Percentiles rank a stretch among this genome's conserved stretches.
phyloP scores from a whole-genome alignment of 2,329 filamentous ascomycete species.

The Sarocladiaceae sp. region DNA sequence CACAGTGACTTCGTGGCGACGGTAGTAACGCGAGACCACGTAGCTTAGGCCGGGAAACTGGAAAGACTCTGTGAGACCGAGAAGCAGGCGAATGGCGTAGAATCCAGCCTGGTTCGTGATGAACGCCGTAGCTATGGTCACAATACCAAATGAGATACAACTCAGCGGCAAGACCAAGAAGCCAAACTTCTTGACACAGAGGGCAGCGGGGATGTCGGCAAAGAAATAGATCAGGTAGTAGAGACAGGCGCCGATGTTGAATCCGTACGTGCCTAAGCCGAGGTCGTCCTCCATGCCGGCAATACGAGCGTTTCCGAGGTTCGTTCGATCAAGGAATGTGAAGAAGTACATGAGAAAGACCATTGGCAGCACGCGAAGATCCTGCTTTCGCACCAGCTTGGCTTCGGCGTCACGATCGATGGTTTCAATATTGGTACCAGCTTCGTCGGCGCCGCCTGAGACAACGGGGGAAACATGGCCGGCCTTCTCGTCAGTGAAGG shows the following conservation, averaged over 20 bases:
- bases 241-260: slow-evolving; percentile 52
- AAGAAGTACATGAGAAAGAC: slow-evolving; percentile 51
- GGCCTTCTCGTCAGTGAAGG: no score
- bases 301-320: slow-evolving; percentile 30
- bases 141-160: slow-evolving; percentile 44
- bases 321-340: slow-evolving; percentile 49
- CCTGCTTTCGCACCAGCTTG: slow-evolving; percentile 19
- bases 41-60: slow-evolving; percentile 53
- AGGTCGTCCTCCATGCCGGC: slow-evolving; percentile 42
- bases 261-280: slow-evolving; percentile 34
- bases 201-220: slow-evolving; percentile 52
- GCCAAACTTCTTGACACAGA: slow-evolving; percentile 45
- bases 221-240: slow-evolving; percentile 54
- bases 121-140: slow-evolving; percentile 49
- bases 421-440: background rate
- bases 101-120: slow-evolving; percentile 40
- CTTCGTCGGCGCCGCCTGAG: background rate
- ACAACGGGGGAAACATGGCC: no score
- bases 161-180: slow-evolving; percentile 34
- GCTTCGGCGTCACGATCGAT: slow-evolving; percentile 16
- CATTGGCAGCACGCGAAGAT: slow-evolving; percentile 32
- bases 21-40: slow-evolving; percentile 51
- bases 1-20: slow-evolving; percentile 47
- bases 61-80: slow-evolving; percentile 51
- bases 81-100: slow-evolving; percentile 38